Conservation (phyloP, 2,329 filamentous ascomycete genomes). For the Pseudohalonectria lignicola region DNA sequence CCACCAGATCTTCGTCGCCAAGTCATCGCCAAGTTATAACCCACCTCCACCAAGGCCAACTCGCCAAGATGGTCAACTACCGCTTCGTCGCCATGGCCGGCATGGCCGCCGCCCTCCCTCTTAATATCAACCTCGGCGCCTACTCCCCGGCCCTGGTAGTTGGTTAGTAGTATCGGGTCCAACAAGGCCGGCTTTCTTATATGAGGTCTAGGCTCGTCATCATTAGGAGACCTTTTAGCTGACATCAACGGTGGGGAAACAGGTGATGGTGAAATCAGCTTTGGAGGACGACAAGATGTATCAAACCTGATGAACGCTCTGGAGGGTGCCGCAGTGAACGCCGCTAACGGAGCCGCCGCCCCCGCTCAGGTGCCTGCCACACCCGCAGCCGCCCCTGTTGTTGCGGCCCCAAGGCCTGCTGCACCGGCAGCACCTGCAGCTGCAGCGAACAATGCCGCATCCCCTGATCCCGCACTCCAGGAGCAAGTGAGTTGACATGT, state of each 20-base stretch:
- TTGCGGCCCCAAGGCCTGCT: not conserved
- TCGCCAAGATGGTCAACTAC: slow-evolving; percentile 10
- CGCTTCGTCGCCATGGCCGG: slow-evolving; percentile 6
- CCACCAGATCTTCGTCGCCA: not conserved
- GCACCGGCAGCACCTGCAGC: not conserved
- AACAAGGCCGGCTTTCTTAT: too few species aligned
- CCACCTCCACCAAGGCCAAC: not conserved
- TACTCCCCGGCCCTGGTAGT: slow-evolving; percentile 31
- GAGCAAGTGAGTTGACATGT: slow-evolving; percentile 19
- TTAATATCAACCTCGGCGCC: slow-evolving; percentile 29
- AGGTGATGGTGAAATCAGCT: slow-evolving; percentile 35
- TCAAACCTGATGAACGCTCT: slow-evolving; percentile 31
- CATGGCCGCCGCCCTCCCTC: slow-evolving; percentile 8
- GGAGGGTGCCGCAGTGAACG: slow-evolving; percentile 32
- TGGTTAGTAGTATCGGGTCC: too few species aligned
- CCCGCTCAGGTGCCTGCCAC: slow-evolving; percentile 1
- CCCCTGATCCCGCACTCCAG: slow-evolving; percentile 19
- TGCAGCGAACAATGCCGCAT: slow-evolving; percentile 5
- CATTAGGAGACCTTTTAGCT: too few species aligned
- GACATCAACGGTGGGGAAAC: slow-evolving; percentile 7
- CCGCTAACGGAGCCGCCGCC: slow-evolving; percentile 19
- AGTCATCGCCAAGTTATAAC: not conserved
- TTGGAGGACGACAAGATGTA: slow-evolving; percentile 32
- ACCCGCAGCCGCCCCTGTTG: slow-evolving; percentile 8
- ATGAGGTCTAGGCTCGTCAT: too few species aligned